Evolutionary conservation across 2,329 filamentous ascomycete species (phyloP), one percentile per base, ranked within the genome.

Genomic region (Colletotrichum cereale): DNA sequence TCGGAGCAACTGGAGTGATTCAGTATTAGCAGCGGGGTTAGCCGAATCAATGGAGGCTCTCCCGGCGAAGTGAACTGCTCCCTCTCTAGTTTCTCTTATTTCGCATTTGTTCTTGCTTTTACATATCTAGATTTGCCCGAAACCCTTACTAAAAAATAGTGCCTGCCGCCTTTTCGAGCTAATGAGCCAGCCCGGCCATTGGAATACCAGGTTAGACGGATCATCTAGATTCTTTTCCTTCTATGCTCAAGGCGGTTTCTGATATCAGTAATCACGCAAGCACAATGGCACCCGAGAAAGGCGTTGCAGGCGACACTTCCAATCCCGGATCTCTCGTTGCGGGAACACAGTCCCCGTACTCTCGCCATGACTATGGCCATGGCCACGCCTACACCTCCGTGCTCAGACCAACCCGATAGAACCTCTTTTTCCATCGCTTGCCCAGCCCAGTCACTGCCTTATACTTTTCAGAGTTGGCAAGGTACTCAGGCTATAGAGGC

Each of bases 171-270:
- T n/a, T n/a, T 44, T 10, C 7, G 10, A 21, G 8, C 21, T 7
- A 3, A n/a, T 21, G n/a, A 3, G 8, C 21, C 4, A 21, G 2
- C 7, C 6, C 3, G 10, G 11, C 0, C 18, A 44, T 3, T 0
- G 11, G 10, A 10, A n/a, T 10, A 10, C 21, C 8, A n/a, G 42
- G 1, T 44, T 10, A 3, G n/a, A n/a, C 18, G 0, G 4, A n/a
- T 4, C 5, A n/a, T n/a, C 11, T 11, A n/a, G 5, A n/a, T 44
- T n/a, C 5, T 4, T n/a, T 44, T 4, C 0, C 14, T n/a, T 8
- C 14, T 16, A 21, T 42, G 6, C 42, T n/a, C 3, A 8, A 10
- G 5, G 42, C n/a, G 5, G 10, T 11, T n/a, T 1, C 18, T 10
- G 18, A n/a, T 5, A 10, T 44, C 18, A 44, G 11, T 8, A n/a